phyloP scores from a whole-genome alignment of 345 rosid species.

The Cardiospermum halicacabum region DNA sequence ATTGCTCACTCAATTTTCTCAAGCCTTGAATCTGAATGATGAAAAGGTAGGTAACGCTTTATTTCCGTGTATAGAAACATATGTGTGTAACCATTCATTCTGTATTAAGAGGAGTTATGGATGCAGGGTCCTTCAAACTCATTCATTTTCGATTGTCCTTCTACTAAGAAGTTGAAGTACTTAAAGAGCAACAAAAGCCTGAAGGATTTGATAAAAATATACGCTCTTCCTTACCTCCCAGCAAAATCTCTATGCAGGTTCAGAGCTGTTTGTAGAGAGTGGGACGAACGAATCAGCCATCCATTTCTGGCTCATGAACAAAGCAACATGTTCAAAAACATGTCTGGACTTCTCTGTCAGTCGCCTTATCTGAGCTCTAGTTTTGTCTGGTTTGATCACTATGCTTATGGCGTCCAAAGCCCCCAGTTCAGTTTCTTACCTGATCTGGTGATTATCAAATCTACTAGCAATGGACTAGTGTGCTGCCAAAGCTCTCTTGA shows the following conservation, averaged over 20 bases:
- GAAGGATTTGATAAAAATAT: constrained; percentile 19
- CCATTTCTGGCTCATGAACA: constrained; percentile 43
- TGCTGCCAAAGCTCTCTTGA: constrained; percentile 27
- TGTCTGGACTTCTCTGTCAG: constrained; percentile 36
- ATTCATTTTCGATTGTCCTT: not conserved
- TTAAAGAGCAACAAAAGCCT: not conserved
- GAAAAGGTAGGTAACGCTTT: not conserved
- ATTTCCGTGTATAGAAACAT: too few relatives aligned
- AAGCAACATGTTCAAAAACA: constrained; percentile 19
- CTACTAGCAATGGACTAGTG: constrained; percentile 35
- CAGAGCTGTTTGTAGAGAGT: constrained; percentile 36
- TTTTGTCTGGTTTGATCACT: constrained; percentile 23
- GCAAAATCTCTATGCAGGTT: constrained; percentile 40
- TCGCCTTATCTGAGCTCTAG: constrained; percentile 19
- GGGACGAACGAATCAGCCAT: constrained; percentile 27
- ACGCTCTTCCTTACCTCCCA: constrained; percentile 34
- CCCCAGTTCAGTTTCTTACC: constrained; percentile 33
- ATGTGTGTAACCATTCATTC: too few relatives aligned
- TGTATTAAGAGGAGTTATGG: too few relatives aligned
- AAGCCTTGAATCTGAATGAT: not conserved
- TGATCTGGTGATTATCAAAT: constrained; percentile 15
- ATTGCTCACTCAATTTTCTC: not conserved
- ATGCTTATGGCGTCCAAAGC: constrained; percentile 29
- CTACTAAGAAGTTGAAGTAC: not conserved
- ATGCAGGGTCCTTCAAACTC: too few relatives aligned